Evolutionary conservation across 2,329 filamentous ascomycete species (phyloP).

Genomic region (Fusarium coicis): DNA sequence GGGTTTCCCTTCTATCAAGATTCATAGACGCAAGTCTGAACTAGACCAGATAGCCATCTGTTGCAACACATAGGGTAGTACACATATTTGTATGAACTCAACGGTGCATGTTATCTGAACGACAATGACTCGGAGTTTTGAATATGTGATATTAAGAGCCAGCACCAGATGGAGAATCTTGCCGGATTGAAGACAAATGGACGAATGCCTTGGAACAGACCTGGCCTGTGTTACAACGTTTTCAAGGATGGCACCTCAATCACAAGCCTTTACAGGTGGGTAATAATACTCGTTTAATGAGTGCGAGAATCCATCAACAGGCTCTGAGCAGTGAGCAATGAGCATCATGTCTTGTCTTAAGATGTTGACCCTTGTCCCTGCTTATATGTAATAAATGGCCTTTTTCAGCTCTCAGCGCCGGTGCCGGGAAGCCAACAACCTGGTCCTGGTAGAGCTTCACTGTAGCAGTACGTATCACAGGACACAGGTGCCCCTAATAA

Average conservation of each 20-base stretch:
- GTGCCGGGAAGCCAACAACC: conserved; percentile 4
- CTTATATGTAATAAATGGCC: conserved; percentile 18
- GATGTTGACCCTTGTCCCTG: conserved; percentile 10
- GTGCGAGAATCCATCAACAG: conserved; percentile 10
- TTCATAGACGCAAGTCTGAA: not conserved
- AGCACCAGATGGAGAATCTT: conserved; percentile 10
- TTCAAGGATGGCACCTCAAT: conserved; percentile 13
- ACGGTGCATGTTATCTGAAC: conserved; percentile 11
- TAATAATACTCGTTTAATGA: conserved; percentile 31
- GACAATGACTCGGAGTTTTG: conserved; percentile 5
- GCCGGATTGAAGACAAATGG: not conserved
- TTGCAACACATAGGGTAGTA: not conserved
- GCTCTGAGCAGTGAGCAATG: conserved; percentile 5
- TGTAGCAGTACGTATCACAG: not conserved
- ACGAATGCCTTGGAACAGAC: conserved; percentile 23
- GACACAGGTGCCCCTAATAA: conserved; percentile 21
- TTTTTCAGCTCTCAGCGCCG: conserved; percentile 39
- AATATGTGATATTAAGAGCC: conserved; percentile 17
- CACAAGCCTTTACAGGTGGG: conserved; percentile 15
- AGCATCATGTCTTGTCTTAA: conserved; percentile 5
- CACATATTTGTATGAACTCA: conserved; percentile 35
- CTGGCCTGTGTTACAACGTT: conserved; percentile 13
- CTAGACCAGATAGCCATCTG: not conserved
- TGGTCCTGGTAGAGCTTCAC: conserved; percentile 3
- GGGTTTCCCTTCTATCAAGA: not conserved